Evolutionary conservation across 305 asterid genomes (phyloP).

Genomic region (Fraxinus latifolia): DNA sequence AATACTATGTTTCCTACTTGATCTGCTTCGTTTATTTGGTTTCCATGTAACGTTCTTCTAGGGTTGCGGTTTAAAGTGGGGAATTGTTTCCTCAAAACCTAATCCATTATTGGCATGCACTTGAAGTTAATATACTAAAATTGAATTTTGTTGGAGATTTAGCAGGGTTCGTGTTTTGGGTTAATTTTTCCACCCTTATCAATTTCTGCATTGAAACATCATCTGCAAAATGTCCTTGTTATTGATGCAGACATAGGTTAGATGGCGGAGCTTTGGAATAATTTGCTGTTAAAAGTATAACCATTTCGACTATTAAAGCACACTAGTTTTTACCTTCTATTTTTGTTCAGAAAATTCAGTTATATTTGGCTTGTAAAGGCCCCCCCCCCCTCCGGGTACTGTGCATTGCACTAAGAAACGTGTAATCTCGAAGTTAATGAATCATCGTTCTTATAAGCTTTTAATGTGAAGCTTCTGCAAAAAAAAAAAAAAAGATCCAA

Average conservation of each 20-base stretch:
- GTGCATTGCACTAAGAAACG: neutral
- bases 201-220: neutral
- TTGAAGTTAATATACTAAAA: neutral
- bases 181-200: neutral
- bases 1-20: neutral
- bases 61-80: neutral
- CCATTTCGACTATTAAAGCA: neutral
- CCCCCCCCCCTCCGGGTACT: neutral
- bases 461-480: slow-evolving; percentile 10
- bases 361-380: neutral
- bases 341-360: neutral
- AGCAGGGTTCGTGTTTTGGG: neutral
- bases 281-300: neutral
- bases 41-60: neutral
- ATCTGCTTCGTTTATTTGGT: neutral
- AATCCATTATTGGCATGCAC: neutral
- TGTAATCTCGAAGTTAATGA: neutral
- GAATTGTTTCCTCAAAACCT: neutral
- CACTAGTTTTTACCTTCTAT: neutral
- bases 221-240: neutral
- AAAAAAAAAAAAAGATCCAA: neutral
- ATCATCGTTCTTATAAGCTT: neutral
- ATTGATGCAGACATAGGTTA: neutral
- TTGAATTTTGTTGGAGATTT: neutral
- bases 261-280: neutral